Evolutionary conservation across 1,284 basidiomycete genomes (phyloP), one percentile per base, ranked within the genome.

Genomic region (Singerocomus rubriflavus): DNA sequence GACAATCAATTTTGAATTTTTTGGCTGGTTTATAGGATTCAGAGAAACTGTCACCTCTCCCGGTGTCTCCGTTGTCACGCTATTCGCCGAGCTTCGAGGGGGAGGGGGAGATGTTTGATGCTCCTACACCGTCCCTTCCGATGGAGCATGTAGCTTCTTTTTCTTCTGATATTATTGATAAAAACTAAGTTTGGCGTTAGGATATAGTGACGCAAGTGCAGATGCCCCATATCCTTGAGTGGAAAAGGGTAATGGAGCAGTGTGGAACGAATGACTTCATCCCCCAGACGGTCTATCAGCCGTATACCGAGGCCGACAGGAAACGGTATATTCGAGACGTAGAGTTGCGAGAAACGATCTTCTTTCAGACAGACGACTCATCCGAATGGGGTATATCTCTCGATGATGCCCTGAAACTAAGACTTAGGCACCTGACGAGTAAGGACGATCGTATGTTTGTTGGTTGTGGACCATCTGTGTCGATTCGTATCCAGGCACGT

Each of bases 321-420:
- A 78, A 81, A 33, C 81, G 85, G 30, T 89, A 89, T 56, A 84
- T 89, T 33, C 81, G 81, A 47, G 82, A 87, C 43, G 79, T 83
- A 32, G 60, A 73, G 1, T 71, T 89, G 31, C 80, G 83, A 59
- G 60, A 64, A 2, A 84, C 85, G 0, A 81, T 89, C 52, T 76
- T 78, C 57, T 89, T 89, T 62, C 73, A 67, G 62, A 72, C 73
- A 51, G 68, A 75, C 31, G 66, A 73, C 49, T 77, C 82, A 2
- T 61, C 64, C 1, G 78, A 81, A 51, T 76, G 71, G 51, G 85
- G 86, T 6, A 79, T 88, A 53, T 67, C 73, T 1, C 72, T 88
- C 61, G 73, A 62, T 53, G 82, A 80, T 63, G 82, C 71, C 48
- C 70, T 75, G 32, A 73, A 63, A 52, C 72, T 71, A 52, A 69